phyloP scores from a whole-genome alignment of 2,329 filamentous ascomycete genomes.

The Monilinia vaccinii-corymbosi region DNA sequence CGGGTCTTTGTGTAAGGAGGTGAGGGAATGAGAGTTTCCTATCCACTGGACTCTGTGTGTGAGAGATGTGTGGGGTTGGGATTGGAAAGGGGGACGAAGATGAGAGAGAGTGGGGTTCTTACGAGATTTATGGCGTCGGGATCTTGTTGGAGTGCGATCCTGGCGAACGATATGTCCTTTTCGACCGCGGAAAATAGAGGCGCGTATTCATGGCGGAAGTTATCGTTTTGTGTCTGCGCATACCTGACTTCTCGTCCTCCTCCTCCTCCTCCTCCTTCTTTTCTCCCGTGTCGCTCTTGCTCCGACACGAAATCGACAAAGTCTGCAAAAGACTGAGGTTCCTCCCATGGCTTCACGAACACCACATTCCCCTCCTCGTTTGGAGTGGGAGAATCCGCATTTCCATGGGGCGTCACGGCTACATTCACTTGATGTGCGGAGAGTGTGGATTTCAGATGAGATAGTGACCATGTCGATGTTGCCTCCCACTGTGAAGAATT shows the following conservation, averaged over 20 bases:
- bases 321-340: conserved; percentile 48
- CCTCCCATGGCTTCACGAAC: conserved; percentile 67
- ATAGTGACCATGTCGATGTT: conserved; percentile 7
- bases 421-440: conserved; percentile 6
- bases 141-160: conserved; percentile 53
- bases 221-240: conserved; percentile 78
- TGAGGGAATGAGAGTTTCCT: conserved; percentile 60
- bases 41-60: conserved; percentile 45
- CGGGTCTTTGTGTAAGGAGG: conserved; percentile 71
- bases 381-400: conserved; percentile 45
- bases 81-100: no score
- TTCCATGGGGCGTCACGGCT: conserved; percentile 25
- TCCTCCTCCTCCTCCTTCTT: conserved; percentile 11
- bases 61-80: not conserved
- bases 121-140: conserved; percentile 69
- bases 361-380: conserved; percentile 32
- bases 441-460: conserved; percentile 8
- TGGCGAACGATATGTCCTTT: conserved; percentile 58
- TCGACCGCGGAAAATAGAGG: conserved; percentile 55
- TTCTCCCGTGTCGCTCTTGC: conserved; percentile 39
- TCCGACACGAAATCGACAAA: conserved; percentile 53
- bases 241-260: conserved; percentile 35
- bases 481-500: conserved; percentile 5
- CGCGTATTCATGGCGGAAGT: conserved; percentile 64
- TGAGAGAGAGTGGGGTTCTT: not conserved